Conservation (phyloP, 306 rosid species). For the Begonia fuchsioides region DNA sequence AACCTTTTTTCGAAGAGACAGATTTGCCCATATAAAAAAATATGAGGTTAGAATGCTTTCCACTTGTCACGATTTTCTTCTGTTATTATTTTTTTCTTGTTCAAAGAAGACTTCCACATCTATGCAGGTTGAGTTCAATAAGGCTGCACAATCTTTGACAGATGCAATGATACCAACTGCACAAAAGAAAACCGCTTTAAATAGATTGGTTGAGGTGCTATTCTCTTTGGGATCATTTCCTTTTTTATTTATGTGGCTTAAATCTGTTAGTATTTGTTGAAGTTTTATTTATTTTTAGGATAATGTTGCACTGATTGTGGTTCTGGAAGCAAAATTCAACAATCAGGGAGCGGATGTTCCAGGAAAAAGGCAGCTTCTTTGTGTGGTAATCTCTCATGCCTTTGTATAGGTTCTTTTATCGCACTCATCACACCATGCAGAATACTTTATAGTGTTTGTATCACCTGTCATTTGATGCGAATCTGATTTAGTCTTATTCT, state of each 20-base stretch:
- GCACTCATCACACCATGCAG: too few relatives aligned
- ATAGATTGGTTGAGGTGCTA: conserved; percentile 72
- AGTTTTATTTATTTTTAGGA: conserved; percentile 37
- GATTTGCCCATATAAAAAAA: conserved; percentile 91
- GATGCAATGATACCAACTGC: conserved; percentile 81
- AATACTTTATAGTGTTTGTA: too few relatives aligned
- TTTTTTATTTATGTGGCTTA: conserved; percentile 1
- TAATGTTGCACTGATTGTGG: conserved; percentile 90
- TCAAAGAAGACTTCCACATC: conserved; percentile 10
- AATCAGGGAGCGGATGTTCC: conserved; percentile 69
- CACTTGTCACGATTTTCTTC: not conserved
- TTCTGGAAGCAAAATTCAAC: conserved; percentile 80
- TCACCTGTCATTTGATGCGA: too few relatives aligned
- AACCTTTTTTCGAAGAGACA: conserved; percentile 93
- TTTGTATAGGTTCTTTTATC: not conserved
- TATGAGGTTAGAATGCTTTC: conserved; percentile 47
- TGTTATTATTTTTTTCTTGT: conserved; percentile 2
- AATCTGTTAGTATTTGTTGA: conserved; percentile 1
- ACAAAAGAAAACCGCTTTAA: conserved; percentile 84
- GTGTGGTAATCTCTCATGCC: conserved; percentile 47
- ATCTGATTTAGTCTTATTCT: too few relatives aligned
- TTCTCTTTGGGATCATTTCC: not conserved
- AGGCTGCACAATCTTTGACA: conserved; percentile 94
- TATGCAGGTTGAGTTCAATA: conserved; percentile 89
- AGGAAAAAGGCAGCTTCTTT: conserved; percentile 91